Evolutionary conservation across 257 asterid genomes (phyloP).

Genomic region (Solanum etuberosum): DNA sequence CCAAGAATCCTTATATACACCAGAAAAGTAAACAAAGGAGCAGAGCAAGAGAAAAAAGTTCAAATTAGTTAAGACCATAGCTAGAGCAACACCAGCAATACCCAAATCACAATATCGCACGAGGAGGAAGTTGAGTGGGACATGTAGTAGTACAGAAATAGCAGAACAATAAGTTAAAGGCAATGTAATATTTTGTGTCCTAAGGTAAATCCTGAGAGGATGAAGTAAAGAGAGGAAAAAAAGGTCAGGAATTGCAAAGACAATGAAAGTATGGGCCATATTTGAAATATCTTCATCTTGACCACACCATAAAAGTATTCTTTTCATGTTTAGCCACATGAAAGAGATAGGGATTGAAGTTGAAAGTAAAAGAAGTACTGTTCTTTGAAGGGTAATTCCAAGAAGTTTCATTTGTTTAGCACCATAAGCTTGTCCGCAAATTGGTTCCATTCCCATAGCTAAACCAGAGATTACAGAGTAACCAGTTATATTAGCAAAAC

Average conservation of each 20-base stretch:
- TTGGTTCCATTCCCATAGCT: slow-evolving; percentile 99
- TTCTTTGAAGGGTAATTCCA: slow-evolving; percentile 81
- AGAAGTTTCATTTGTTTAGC: slow-evolving; percentile 83
- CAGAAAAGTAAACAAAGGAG: slow-evolving; percentile 44
- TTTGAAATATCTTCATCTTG: slow-evolving; percentile 72
- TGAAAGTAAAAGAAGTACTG: slow-evolving; percentile 66
- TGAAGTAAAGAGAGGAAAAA: slow-evolving; percentile 74
- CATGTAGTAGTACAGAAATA: slow-evolving; percentile 50
- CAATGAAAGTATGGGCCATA: slow-evolving; percentile 63
- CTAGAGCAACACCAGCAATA: slow-evolving; percentile 58
- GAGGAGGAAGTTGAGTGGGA: slow-evolving; percentile 56
- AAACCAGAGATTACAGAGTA: slow-evolving; percentile 94
- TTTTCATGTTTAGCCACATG: slow-evolving; percentile 79
- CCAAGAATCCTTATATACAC: slow-evolving; percentile 63
- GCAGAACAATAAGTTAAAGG: slow-evolving; percentile 65
- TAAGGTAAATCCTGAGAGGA: slow-evolving; percentile 60
- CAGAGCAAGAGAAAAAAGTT: slow-evolving; percentile 50
- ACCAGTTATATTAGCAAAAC: slow-evolving; percentile 90
- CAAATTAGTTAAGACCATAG: slow-evolving; percentile 74
- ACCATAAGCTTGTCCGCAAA: slow-evolving; percentile 93
- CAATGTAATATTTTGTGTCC: slow-evolving; percentile 67
- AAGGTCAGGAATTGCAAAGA: slow-evolving; percentile 75
- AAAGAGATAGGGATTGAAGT: slow-evolving; percentile 66
- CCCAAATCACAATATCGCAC: slow-evolving; percentile 56
- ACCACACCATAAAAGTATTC: slow-evolving; percentile 60